Evolutionary conservation across 2,329 filamentous ascomycete genomes (phyloP).

Genomic region (Teratosphaeria epicoccoides): DNA sequence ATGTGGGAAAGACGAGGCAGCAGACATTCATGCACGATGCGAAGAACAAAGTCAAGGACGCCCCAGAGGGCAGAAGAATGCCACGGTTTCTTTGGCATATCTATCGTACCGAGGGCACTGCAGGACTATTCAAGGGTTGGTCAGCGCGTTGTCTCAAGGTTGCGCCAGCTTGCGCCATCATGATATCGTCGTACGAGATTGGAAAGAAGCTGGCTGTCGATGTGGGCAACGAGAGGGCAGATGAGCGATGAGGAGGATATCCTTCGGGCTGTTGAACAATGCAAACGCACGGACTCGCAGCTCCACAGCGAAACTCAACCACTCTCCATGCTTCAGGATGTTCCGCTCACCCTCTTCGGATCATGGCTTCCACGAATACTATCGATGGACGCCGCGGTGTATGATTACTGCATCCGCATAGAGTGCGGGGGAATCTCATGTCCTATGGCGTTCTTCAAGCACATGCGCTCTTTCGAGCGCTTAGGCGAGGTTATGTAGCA

Average conservation of each 20-base stretch:
- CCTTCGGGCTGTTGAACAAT: too few relatives aligned
- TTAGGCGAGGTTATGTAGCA: not conserved
- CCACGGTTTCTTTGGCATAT: conserved; percentile 80
- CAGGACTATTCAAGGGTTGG: conserved; percentile 84
- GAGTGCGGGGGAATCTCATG: not conserved
- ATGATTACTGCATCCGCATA: not conserved
- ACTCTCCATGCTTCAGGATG: too few relatives aligned
- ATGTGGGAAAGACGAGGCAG: conserved; percentile 91
- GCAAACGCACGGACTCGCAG: too few relatives aligned
- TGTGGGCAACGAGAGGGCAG: not conserved
- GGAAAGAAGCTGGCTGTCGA: conserved; percentile 69
- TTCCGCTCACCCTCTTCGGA: too few relatives aligned
- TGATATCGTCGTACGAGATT: conserved; percentile 97
- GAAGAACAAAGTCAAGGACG: conserved; percentile 29
- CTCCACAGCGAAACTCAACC: too few relatives aligned
- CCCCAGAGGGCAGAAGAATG: conserved; percentile 69
- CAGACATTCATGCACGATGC: conserved; percentile 62
- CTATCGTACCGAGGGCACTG: conserved; percentile 68
- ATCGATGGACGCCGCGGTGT: not conserved
- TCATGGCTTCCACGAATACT: too few relatives aligned
- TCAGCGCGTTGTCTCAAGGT: conserved; percentile 86
- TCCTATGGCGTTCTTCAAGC: too few relatives aligned
- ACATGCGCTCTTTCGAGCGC: not conserved
- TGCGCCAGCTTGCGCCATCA: conserved; percentile 92
- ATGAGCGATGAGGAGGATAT: not conserved